A percentile compares a stretch with the other conserved stretches of the same genome.
Evolutionary conservation across 352 stramenopile genomes (phyloP).

Genomic region (Phytophthora nicotianae): DNA sequence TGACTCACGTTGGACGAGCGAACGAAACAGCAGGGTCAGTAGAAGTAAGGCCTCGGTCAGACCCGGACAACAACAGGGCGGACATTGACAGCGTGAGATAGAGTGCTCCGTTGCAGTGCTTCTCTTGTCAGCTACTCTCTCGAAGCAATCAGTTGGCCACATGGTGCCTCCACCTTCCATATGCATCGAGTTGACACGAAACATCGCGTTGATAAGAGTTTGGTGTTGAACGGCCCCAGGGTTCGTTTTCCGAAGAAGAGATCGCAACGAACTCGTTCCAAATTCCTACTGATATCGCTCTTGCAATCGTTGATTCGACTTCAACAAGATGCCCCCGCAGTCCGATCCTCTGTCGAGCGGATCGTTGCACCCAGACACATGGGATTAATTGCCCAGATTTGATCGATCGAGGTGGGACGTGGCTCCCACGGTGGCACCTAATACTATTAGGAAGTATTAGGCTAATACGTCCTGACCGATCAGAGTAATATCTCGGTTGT

Average conservation of each 20-base stretch:
- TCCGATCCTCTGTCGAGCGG: slow-evolving; percentile 20
- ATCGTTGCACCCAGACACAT: slow-evolving; percentile 36
- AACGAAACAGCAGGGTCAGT: slow-evolving; percentile 34
- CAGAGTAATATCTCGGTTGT: no score
- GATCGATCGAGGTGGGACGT: slow-evolving; percentile 25
- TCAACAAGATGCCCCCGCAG: slow-evolving; percentile 5
- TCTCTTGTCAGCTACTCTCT: slow-evolving; percentile 21
- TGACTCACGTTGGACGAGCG: slow-evolving; percentile 26
- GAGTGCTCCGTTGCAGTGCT: slow-evolving; percentile 5
- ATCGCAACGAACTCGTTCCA: neutral
- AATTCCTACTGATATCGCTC: neutral
- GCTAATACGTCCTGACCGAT: no score
- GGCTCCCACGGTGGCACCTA: no score
- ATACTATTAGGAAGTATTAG: no score
- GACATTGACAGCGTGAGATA: slow-evolving; percentile 26
- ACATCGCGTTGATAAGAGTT: neutral
- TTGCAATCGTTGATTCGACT: neutral
- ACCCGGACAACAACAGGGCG: slow-evolving; percentile 28
- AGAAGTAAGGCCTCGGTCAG: slow-evolving; percentile 26
- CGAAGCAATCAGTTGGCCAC: slow-evolving; percentile 30
- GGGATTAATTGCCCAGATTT: slow-evolving; percentile 33
- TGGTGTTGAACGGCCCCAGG: neutral
- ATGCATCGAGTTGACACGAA: slow-evolving; percentile 16
- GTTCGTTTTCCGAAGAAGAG: slow-evolving; percentile 3
- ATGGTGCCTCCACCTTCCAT: slow-evolving; percentile 20